Evolutionary conservation across 495 filamentous ascomycete genomes (phyloP).

Genomic region (Neurospora sp.): DNA sequence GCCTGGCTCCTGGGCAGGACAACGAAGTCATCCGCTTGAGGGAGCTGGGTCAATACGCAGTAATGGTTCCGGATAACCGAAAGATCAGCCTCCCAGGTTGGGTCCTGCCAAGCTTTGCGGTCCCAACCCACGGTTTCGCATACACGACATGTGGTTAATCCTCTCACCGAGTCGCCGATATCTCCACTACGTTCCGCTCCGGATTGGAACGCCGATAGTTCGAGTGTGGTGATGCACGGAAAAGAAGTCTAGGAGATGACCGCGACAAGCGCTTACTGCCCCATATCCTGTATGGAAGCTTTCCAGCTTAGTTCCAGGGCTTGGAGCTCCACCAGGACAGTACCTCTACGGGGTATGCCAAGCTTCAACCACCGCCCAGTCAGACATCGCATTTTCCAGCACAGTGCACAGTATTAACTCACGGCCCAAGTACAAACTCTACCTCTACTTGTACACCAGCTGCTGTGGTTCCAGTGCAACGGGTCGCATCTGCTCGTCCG

Average conservation of each 20-base stretch:
- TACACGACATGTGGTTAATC: not conserved
- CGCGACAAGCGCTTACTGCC: not conserved
- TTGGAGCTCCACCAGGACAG: not conserved
- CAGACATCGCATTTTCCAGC: not conserved
- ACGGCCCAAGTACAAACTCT: not conserved
- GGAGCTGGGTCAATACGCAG: not conserved
- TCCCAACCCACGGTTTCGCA: not conserved
- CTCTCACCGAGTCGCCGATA: not conserved
- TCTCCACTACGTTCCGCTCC: not conserved
- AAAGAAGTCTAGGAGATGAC: not conserved
- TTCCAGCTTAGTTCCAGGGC: not conserved
- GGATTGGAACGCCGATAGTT: not conserved
- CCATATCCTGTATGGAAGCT: not conserved
- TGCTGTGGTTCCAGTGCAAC: not conserved
- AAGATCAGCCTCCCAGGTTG: not conserved
- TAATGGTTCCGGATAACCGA: not conserved
- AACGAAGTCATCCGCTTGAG: not conserved
- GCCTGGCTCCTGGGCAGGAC: not conserved
- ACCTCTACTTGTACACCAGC: not conserved
- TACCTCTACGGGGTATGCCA: not conserved
- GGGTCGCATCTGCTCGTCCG: not conserved
- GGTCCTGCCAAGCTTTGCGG: not conserved
- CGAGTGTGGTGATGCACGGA: not conserved
- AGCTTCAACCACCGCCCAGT: not conserved
- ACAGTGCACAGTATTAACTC: not conserved